Percentiles rank a stretch among this genome's conserved stretches.
These are phyloP conservation scores for Sporothrix variecibatus DNA, from an alignment of 2,329 filamentous ascomycete genomes.

Conservation along the genomic window DNA sequence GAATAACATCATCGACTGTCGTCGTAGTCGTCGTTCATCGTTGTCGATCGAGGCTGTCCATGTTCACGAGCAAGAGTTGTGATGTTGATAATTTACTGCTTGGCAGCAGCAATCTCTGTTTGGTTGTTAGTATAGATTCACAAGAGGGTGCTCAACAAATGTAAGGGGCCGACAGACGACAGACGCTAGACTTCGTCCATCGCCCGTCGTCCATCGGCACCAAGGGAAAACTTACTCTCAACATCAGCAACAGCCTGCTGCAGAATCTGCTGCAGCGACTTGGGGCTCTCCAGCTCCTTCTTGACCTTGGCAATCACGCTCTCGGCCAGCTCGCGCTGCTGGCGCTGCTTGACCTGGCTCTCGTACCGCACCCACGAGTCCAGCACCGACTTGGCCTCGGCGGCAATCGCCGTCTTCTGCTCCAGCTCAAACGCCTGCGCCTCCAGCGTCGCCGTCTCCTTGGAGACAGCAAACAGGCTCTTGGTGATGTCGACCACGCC, in stretches of 20 bases:
- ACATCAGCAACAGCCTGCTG: conserved; percentile 95
- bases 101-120: conserved; percentile 63
- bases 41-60: background rate
- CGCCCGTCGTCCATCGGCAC: background rate
- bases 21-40: background rate
- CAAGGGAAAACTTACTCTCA: conserved; percentile 67
- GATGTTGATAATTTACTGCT: conserved; percentile 57
- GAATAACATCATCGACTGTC: background rate
- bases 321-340: conserved; percentile 94
- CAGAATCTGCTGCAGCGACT: conserved; percentile 94
- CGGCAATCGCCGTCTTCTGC: conserved; percentile 88
- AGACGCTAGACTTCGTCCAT: background rate
- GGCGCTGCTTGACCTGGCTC: conserved; percentile 96
- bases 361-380: conserved; percentile 99
- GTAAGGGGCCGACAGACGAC: background rate
- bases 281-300: conserved; percentile 98
- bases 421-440: conserved; percentile 95
- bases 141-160: too few species aligned
- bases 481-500: conserved; percentile 97
- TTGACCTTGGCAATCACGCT: conserved; percentile 94
- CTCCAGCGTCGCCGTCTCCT: conserved; percentile 98
- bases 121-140: conserved; percentile 38
- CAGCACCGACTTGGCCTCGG: conserved; percentile 91
- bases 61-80: background rate
- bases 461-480: conserved; percentile 94